phyloP scores from a whole-genome alignment of 2,329 filamentous ascomycete species.

The Cordyceps farinosa region DNA sequence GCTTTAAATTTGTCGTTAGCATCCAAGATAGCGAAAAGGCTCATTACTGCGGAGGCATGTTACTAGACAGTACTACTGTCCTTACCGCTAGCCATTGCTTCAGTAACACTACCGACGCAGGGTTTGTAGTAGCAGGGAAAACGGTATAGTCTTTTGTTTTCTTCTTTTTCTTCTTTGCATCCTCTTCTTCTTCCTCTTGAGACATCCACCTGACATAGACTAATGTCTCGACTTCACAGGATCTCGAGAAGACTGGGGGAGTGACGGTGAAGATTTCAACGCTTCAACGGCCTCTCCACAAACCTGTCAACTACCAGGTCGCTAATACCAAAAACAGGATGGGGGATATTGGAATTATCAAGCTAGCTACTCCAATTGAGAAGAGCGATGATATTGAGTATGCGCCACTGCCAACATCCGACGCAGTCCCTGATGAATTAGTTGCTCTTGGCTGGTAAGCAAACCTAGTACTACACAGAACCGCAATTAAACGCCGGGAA shows the following conservation, averaged over 20 bases:
- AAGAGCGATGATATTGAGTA: background rate
- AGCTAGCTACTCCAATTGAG: background rate
- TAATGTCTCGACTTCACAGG: background rate
- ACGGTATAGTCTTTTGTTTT: background rate
- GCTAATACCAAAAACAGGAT: background rate
- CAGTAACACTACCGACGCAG: background rate
- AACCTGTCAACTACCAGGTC: background rate
- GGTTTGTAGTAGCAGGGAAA: background rate
- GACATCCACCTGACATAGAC: background rate
- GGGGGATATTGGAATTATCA: background rate
- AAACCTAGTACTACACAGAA: background rate
- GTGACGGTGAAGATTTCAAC: constrained; percentile 1
- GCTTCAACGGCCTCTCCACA: background rate
- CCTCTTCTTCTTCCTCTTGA: background rate
- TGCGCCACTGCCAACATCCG: background rate
- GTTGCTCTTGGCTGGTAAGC: background rate
- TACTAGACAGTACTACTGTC: background rate
- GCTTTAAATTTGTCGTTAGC: background rate
- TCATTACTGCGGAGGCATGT: background rate
- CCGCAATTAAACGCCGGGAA: background rate
- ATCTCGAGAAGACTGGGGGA: background rate
- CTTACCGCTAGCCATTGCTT: background rate
- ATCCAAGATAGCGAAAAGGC: background rate
- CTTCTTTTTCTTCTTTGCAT: background rate
- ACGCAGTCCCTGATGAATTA: background rate